These are phyloP conservation scores for Aspergillus pseudoviridinutans DNA, from an alignment of 2,329 filamentous ascomycete species.

Conservation along the genomic window DNA sequence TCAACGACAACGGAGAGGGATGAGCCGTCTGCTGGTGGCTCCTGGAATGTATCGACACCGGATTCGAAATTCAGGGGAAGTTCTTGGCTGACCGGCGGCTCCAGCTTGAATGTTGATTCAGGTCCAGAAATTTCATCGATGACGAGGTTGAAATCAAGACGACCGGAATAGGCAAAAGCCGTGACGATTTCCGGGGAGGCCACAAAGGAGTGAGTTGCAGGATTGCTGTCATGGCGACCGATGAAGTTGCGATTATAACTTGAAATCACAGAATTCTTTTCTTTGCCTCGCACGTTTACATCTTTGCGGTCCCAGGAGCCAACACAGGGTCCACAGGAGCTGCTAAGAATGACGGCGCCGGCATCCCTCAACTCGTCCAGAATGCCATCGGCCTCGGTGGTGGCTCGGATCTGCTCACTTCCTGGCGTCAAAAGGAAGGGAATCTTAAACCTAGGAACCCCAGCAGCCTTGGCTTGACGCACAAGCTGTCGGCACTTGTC, in stretches of 20 bases:
- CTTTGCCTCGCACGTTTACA: constrained; percentile 94
- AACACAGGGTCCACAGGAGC: constrained; percentile 89
- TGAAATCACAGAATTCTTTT: constrained; percentile 93
- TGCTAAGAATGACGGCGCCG: constrained; percentile 88
- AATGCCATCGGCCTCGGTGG: constrained; percentile 85
- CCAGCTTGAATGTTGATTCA: too few species aligned
- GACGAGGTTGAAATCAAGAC: constrained; percentile 89
- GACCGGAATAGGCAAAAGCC: constrained; percentile 77
- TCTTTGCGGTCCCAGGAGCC: constrained; percentile 93
- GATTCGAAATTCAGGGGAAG: constrained; percentile 95
- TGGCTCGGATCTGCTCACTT: constrained; percentile 94
- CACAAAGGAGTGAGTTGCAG: constrained; percentile 89
- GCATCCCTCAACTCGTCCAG: constrained; percentile 99
- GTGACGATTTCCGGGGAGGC: constrained; percentile 87
- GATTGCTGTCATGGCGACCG: constrained; percentile 93
- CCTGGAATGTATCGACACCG: constrained; percentile 91
- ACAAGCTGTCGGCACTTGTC: constrained; percentile 82
- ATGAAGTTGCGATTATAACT: constrained; percentile 99
- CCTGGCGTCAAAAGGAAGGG: constrained; percentile 94
- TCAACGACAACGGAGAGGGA: constrained; percentile 75
- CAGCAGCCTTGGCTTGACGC: constrained; percentile 89
- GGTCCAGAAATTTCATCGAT: too few species aligned
- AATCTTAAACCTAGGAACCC: constrained; percentile 86
- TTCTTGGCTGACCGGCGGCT: constrained; percentile 93
- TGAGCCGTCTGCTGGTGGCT: constrained; percentile 75